Percentiles rank a stretch among this genome's conserved stretches.
Evolutionary conservation across 306 rosid genomes (phyloP).

Genomic region (Lathyrus tuberosus): DNA sequence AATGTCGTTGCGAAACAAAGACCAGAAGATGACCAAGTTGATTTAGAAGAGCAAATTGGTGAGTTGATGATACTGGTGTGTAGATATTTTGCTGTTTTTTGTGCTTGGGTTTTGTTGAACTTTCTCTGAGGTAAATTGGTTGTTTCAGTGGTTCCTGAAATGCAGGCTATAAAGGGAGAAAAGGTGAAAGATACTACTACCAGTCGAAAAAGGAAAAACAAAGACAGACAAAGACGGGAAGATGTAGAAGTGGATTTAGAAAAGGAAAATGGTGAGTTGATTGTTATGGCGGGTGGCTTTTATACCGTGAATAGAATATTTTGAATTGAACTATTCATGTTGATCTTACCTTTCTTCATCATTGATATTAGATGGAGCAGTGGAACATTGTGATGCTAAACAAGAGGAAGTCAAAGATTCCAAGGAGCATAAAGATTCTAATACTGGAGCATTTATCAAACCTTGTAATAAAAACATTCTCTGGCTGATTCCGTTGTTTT

Average conservation of each 20-base stretch:
- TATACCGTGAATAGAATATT: not conserved
- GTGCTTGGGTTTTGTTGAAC: not conserved
- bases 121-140: constrained; percentile 11
- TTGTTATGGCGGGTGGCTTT: not conserved
- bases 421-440: constrained; percentile 27
- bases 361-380: constrained; percentile 32
- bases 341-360: not conserved
- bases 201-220: constrained; percentile 46
- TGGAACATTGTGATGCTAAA: constrained; percentile 23
- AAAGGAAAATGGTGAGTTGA: constrained; percentile 47
- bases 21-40: constrained; percentile 37
- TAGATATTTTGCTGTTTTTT: not conserved
- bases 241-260: constrained; percentile 37
- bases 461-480: constrained; percentile 21
- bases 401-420: constrained; percentile 14
- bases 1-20: constrained; percentile 19
- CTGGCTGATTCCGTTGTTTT: not conserved
- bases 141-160: constrained; percentile 44
- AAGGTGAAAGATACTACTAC: constrained; percentile 37
- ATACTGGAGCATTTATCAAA: constrained; percentile 26
- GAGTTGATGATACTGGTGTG: constrained; percentile 7
- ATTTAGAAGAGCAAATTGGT: constrained; percentile 48
- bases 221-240: constrained; percentile 28
- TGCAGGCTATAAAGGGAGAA: constrained; percentile 27
- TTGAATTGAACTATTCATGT: not conserved